Conservation (phyloP, 441 rosid genomes). For the Metrosideros polymorpha region DNA sequence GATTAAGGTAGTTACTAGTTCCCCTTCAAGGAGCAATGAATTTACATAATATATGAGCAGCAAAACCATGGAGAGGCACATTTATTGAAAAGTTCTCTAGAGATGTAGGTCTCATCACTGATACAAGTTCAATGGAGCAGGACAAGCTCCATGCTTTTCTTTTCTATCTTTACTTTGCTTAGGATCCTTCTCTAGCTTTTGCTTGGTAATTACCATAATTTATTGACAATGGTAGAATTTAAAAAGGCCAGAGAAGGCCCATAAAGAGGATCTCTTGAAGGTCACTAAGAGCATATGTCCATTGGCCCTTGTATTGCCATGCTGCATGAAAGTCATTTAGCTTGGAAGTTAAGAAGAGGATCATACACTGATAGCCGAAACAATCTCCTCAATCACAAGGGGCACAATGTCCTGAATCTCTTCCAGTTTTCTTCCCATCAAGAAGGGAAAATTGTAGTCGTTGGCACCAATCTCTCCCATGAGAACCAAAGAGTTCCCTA, state of each 20-base stretch:
- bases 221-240: neutral
- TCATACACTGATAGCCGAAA: constrained; percentile 21
- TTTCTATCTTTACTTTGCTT: neutral
- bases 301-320: neutral
- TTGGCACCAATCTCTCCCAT: constrained; percentile 60
- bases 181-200: neutral
- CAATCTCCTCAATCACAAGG: constrained; percentile 18
- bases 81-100: neutral
- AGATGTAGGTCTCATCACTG: neutral
- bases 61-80: neutral
- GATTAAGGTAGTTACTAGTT: neutral
- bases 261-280: neutral
- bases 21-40: neutral
- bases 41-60: neutral
- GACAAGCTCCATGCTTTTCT: neutral
- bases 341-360: neutral
- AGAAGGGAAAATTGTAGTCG: constrained; percentile 28
- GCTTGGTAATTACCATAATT: neutral
- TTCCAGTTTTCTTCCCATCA: neutral
- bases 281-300: neutral
- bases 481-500: constrained; percentile 24
- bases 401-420: constrained; percentile 25
- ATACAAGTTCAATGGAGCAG: neutral
- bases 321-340: neutral
- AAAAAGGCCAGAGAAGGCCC: neutral